Conservation (phyloP, 129 eudicot genomes). For the Flaveria ramosissima region DNA sequence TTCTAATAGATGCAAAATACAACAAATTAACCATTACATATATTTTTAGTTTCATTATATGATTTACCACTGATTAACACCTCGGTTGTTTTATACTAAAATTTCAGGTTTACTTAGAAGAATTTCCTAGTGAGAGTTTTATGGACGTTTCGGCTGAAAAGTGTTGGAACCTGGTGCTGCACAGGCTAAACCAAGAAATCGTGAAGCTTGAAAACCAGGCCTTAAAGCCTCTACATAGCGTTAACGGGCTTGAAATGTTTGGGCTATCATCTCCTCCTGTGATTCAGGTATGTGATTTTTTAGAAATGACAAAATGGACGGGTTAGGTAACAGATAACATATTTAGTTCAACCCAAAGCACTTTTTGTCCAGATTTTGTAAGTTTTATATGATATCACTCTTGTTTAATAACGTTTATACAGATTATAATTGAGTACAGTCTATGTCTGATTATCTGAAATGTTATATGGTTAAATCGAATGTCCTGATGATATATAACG, state of each 20-base stretch:
- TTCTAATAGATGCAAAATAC: not conserved
- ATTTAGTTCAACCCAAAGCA: not conserved
- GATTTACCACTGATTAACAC: conserved; percentile 10
- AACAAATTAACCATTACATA: not conserved
- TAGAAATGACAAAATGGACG: not conserved
- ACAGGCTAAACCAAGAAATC: conserved; percentile 52
- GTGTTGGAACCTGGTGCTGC: conserved; percentile 62
- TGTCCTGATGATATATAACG: not conserved
- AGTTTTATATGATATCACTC: not conserved
- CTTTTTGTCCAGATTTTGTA: not conserved
- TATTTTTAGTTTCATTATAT: not conserved
- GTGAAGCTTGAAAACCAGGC: conserved; percentile 31
- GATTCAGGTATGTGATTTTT: conserved; percentile 42
- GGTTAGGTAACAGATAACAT: not conserved
- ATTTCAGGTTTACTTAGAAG: conserved; percentile 64
- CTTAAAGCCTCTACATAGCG: conserved; percentile 32
- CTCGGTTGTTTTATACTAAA: conserved; percentile 1
- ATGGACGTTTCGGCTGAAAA: conserved; percentile 48
- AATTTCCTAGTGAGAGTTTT: conserved; percentile 53
- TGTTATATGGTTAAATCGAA: too few species aligned
- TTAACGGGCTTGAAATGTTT: conserved; percentile 69
- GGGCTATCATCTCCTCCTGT: conserved; percentile 57
- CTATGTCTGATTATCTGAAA: too few species aligned
- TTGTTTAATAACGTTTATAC: not conserved
- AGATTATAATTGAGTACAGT: not conserved